These are phyloP conservation scores for Pichia sp. DNA, from an alignment of 1,139 yeast genomes.

Conservation along the genomic window DNA sequence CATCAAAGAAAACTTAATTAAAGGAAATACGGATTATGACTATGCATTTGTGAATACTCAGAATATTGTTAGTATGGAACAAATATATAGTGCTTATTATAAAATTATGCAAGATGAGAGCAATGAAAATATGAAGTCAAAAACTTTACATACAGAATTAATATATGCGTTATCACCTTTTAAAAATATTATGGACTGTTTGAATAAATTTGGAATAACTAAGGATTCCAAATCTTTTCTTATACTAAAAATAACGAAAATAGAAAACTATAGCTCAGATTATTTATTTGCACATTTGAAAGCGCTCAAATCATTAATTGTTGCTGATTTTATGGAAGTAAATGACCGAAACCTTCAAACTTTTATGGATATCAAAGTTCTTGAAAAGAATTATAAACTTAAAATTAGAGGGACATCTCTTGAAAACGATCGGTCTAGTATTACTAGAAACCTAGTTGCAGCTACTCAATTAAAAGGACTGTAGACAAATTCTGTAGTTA, in stretches of 20 bases:
- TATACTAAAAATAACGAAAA: slow-evolving; percentile 28
- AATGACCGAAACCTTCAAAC: slow-evolving; percentile 30
- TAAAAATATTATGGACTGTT: slow-evolving; percentile 32
- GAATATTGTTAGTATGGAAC: slow-evolving; percentile 41
- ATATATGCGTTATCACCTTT: slow-evolving; percentile 47
- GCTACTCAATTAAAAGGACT: slow-evolving; percentile 27
- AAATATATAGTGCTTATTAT: slow-evolving; percentile 42
- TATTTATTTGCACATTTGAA: background rate
- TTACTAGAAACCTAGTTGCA: slow-evolving; percentile 22
- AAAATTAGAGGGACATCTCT: slow-evolving; percentile 33
- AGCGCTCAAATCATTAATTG: slow-evolving; percentile 21
- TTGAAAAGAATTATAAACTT: slow-evolving; percentile 30
- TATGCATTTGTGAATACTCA: slow-evolving; percentile 45
- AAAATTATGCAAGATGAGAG: slow-evolving; percentile 41
- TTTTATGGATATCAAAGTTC: slow-evolving; percentile 29
- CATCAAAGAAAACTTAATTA: slow-evolving; percentile 33
- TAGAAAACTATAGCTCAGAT: slow-evolving; percentile 10
- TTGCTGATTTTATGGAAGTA: slow-evolving; percentile 32
- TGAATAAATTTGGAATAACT: slow-evolving; percentile 28
- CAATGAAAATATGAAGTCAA: slow-evolving; percentile 39
- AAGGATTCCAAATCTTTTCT: slow-evolving; percentile 15
- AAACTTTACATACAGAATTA: slow-evolving; percentile 46
- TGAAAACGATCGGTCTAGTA: slow-evolving; percentile 14
- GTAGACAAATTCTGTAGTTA: background rate
- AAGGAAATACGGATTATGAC: slow-evolving; percentile 34